Conservation (phyloP, 371 early-diverging fungal genomes). For the Neoconidiobolus thromboides region DNA sequence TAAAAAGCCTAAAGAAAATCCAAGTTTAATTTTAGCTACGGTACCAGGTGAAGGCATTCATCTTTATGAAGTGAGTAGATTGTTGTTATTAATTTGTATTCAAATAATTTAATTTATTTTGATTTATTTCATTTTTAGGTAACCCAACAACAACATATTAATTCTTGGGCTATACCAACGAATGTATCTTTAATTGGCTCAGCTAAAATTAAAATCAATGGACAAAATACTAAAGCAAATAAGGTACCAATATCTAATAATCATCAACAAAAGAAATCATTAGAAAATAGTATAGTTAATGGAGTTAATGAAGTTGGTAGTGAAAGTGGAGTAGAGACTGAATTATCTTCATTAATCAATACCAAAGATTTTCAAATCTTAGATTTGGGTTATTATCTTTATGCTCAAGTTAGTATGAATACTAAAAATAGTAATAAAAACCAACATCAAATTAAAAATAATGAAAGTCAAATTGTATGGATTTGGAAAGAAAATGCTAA, state of each 20-base stretch:
- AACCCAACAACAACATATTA: neutral
- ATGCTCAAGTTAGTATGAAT: too few relatives aligned
- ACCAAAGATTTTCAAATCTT: conserved; percentile 4
- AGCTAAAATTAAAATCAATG: neutral
- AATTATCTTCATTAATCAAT: neutral
- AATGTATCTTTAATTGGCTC: neutral
- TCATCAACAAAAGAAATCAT: too few relatives aligned
- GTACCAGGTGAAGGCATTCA: conserved; percentile 3
- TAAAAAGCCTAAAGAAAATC: neutral
- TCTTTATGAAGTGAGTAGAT: conserved; percentile 1
- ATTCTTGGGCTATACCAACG: conserved; percentile 1
- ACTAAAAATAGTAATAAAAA: too few relatives aligned
- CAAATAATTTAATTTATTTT: neutral
- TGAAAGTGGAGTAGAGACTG: conserved; percentile 2
- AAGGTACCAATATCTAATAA: too few relatives aligned
- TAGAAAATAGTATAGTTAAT: too few relatives aligned
- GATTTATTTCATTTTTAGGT: neutral
- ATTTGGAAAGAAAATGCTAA: too few relatives aligned
- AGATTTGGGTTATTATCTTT: neutral
- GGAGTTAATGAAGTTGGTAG: neutral
- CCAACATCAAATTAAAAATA: too few relatives aligned
- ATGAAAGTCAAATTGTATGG: too few relatives aligned
- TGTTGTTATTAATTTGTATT: too few relatives aligned
- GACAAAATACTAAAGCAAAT: neutral
- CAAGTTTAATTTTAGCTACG: neutral